Conservation (phyloP, 2,329 filamentous ascomycete genomes). For the Lachnellula subtilissima region DNA sequence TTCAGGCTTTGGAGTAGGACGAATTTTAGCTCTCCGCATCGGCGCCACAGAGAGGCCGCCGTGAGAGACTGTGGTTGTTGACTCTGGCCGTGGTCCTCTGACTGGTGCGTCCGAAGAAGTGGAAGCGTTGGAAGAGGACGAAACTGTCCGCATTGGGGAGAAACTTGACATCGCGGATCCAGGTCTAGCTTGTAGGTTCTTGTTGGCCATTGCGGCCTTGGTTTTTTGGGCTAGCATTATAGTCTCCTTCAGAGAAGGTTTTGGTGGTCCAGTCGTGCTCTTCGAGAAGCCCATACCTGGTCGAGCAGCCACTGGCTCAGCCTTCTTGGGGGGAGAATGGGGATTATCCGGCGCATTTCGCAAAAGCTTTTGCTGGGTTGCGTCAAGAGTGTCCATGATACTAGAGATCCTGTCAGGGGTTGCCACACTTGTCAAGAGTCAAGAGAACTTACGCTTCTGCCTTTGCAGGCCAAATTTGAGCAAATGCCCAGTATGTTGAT, state of each 20-base stretch:
- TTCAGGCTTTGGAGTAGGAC: constrained; percentile 46
- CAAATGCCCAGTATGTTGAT: constrained; percentile 81
- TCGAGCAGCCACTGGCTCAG: constrained; percentile 44
- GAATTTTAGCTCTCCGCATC: constrained; percentile 52
- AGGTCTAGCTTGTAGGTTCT: constrained; percentile 51
- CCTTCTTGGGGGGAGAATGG: constrained; percentile 57
- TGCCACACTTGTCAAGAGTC: neutral
- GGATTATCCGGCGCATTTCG: constrained; percentile 82
- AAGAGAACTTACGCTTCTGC: constrained; percentile 62
- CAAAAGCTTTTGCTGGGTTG: constrained; percentile 72
- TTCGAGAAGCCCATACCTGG: constrained; percentile 58
- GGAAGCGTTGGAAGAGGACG: constrained; percentile 32
- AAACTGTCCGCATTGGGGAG: constrained; percentile 45
- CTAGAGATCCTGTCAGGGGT: constrained; percentile 37
- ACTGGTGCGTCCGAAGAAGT: constrained; percentile 32
- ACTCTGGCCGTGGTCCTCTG: constrained; percentile 41
- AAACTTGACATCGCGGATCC: constrained; percentile 61
- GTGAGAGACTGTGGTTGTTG: constrained; percentile 33
- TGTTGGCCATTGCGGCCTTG: constrained; percentile 45
- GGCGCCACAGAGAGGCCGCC: constrained; percentile 60
- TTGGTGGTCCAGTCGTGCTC: constrained; percentile 52
- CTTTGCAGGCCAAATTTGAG: constrained; percentile 68
- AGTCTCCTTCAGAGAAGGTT: constrained; percentile 71
- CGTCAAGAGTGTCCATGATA: constrained; percentile 73
- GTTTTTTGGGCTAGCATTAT: constrained; percentile 74